A percentile compares a stretch with the other conserved stretches of the same genome.
phyloP scores from a whole-genome alignment of 257 asterid genomes.

The Dorcoceras hygrometricum region DNA sequence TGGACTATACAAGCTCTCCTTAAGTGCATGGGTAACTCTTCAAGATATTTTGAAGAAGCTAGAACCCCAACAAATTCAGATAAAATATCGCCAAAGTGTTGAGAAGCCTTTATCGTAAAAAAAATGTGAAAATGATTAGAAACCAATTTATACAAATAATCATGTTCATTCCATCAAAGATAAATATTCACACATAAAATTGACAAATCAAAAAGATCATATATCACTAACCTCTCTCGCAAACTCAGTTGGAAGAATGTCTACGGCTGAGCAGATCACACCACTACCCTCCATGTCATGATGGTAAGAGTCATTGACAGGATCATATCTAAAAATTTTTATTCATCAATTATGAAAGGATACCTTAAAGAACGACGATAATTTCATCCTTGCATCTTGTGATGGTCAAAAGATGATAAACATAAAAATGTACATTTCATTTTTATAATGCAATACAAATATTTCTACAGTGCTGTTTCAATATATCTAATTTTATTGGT shows the following conservation, averaged over 20 bases:
- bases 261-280: conserved; percentile 82
- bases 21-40: conserved; percentile 65
- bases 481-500: too few species aligned
- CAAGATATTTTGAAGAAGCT: conserved; percentile 59
- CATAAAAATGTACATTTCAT: too few species aligned
- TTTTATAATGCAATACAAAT: too few species aligned
- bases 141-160: conserved; percentile 14
- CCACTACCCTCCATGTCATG: conserved; percentile 79
- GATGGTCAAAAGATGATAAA: too few species aligned
- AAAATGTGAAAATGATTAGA: conserved; percentile 8
- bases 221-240: conserved; percentile 72
- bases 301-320: conserved; percentile 63
- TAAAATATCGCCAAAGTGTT: conserved; percentile 86
- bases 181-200: conserved; percentile 14
- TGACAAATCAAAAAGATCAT: conserved; percentile 9
- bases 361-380: neutral
- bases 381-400: neutral
- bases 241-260: conserved; percentile 94
- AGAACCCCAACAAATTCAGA: conserved; percentile 70
- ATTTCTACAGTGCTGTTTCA: too few species aligned
- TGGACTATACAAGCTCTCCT: conserved; percentile 85
- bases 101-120: conserved; percentile 68
- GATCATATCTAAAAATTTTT: conserved; percentile 61
- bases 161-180: neutral
- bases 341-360: conserved; percentile 19